These are phyloP conservation scores for Annulohypoxylon maeteangense DNA, from an alignment of 495 filamentous ascomycete genomes.

Conservation along the genomic window DNA sequence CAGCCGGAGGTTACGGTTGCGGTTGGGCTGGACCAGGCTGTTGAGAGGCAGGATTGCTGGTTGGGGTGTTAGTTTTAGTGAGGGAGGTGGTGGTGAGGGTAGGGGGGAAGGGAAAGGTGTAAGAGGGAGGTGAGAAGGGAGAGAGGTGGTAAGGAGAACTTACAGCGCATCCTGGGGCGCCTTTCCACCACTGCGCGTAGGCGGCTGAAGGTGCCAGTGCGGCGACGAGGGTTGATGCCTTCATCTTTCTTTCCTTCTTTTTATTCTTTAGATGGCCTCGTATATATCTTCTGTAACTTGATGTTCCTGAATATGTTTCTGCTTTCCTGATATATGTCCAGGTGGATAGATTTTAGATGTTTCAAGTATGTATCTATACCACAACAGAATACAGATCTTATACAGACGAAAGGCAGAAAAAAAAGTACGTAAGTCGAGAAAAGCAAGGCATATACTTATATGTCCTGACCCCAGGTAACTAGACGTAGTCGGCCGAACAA, in stretches of 20 bases:
- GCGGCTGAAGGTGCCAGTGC: slow-evolving; percentile 31
- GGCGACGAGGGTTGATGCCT: slow-evolving; percentile 31
- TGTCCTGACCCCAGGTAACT: background rate
- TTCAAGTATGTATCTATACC: background rate
- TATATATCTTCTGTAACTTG: background rate
- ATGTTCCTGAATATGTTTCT: background rate
- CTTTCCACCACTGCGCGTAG: slow-evolving; percentile 53
- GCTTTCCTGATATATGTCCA: background rate
- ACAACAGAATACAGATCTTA: slow-evolving; percentile 9
- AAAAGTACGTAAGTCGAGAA: background rate
- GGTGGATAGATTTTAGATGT: background rate
- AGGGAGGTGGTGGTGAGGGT: background rate
- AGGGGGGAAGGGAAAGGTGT: background rate
- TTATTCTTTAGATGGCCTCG: background rate
- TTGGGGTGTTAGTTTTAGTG: slow-evolving; percentile 10
- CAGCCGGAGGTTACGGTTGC: slow-evolving; percentile 45
- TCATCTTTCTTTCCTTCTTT: slow-evolving; percentile 44
- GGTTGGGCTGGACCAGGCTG: slow-evolving; percentile 48
- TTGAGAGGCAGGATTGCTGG: slow-evolving; percentile 57
- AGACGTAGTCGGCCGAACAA: slow-evolving; percentile 26
- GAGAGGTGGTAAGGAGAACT: slow-evolving; percentile 29
- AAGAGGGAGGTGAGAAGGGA: background rate
- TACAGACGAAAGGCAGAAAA: background rate
- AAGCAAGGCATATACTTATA: slow-evolving; percentile 38
- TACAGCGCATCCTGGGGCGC: slow-evolving; percentile 58